A percentile compares a stretch with the other conserved stretches of the same genome.
Conservation (phyloP, 306 rosid species). For the Cicer judaicum region DNA sequence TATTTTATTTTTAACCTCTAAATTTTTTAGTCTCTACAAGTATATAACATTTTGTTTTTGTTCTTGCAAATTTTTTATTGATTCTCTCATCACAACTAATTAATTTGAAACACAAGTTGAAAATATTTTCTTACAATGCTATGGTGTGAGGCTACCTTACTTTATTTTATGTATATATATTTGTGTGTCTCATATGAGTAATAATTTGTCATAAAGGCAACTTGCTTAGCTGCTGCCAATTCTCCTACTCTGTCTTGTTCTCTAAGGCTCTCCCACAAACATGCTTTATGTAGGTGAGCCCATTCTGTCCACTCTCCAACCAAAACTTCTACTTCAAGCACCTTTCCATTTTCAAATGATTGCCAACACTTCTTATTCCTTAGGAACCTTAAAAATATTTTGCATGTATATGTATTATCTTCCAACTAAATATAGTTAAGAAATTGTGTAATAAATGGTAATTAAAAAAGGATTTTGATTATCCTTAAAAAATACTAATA, state of each 20-base stretch:
- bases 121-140: slow-evolving; percentile 42
- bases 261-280: slow-evolving; percentile 55
- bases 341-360: slow-evolving; percentile 55
- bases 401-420: background rate
- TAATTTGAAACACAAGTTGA: slow-evolving; percentile 38
- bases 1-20: too few relatives aligned
- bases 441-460: background rate
- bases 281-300: slow-evolving; percentile 60
- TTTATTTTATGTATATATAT: slow-evolving; percentile 37
- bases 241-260: slow-evolving; percentile 71
- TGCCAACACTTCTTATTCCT: slow-evolving; percentile 32
- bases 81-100: slow-evolving; percentile 11
- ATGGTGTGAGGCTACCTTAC: slow-evolving; percentile 51
- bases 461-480: too few relatives aligned
- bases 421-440: background rate
- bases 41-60: too few relatives aligned
- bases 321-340: slow-evolving; percentile 73
- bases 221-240: slow-evolving; percentile 55
- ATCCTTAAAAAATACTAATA: too few relatives aligned
- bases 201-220: slow-evolving; percentile 57
- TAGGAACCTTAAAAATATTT: slow-evolving; percentile 38
- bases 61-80: too few relatives aligned
- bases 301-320: slow-evolving; percentile 67
- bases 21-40: too few relatives aligned
- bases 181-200: slow-evolving; percentile 46